Evolutionary conservation across 2,329 filamentous ascomycete species (phyloP).

Genomic region (Fusarium palustre): DNA sequence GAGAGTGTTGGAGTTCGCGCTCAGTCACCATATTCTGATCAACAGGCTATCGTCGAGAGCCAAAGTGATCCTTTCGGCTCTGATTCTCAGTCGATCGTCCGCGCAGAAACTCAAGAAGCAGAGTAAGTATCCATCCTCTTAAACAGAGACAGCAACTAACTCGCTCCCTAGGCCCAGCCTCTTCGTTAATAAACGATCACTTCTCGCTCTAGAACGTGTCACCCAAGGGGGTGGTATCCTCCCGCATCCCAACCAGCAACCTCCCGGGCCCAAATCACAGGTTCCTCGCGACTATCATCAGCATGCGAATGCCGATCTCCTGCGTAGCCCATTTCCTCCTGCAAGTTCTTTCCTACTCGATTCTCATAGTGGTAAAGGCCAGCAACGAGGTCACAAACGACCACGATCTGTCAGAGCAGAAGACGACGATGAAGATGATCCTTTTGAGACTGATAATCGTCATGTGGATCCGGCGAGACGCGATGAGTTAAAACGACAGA

Average conservation of each 20-base stretch:
- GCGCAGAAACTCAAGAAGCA: slow-evolving; percentile 26
- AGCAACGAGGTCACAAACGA: slow-evolving; percentile 2
- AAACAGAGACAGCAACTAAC: slow-evolving; percentile 3
- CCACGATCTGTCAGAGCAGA: slow-evolving; percentile 18
- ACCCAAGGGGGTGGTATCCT: slow-evolving; percentile 2
- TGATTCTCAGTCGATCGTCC: slow-evolving; percentile 46
- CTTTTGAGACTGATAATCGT: slow-evolving; percentile 49
- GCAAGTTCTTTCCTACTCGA: slow-evolving; percentile 13
- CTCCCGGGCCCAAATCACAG: slow-evolving; percentile 14
- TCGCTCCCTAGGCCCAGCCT: slow-evolving; percentile 33
- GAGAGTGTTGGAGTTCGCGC: slow-evolving; percentile 1
- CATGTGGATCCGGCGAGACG: slow-evolving; percentile 38
- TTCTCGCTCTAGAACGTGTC: slow-evolving; percentile 34
- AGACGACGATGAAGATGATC: slow-evolving; percentile 43
- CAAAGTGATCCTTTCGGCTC: slow-evolving; percentile 37
- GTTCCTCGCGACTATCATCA: slow-evolving; percentile 42
- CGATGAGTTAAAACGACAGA: slow-evolving; percentile 33
- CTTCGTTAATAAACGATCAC: slow-evolving; percentile 35
- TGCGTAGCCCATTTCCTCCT: slow-evolving; percentile 29
- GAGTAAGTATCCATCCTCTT: slow-evolving; percentile 22
- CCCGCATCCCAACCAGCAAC: slow-evolving; percentile 43
- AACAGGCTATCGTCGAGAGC: slow-evolving; percentile 31
- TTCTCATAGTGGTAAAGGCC: neutral
- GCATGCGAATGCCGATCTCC: slow-evolving; percentile 36
- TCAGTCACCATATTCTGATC: slow-evolving; percentile 5